Evolutionary conservation across 2,329 filamentous ascomycete genomes (phyloP), one percentile per base, ranked within the genome.

Genomic region (Fusarium pseudograminearum): DNA sequence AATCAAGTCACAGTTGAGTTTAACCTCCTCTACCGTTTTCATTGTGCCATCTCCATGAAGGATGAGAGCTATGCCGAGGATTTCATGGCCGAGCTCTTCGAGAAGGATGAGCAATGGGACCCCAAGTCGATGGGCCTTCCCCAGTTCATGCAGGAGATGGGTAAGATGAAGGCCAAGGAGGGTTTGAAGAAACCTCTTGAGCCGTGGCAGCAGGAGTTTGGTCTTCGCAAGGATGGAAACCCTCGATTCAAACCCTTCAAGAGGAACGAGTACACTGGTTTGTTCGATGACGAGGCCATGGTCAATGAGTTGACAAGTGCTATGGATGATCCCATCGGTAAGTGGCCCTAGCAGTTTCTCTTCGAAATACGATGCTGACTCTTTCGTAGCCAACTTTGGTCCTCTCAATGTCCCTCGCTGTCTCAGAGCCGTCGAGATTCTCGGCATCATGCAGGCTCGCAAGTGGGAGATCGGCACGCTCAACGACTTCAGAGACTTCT

Each of bases 401-500:
- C 80, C 84, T 12, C 84, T 85, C 40, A 85, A 87, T 46, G 84
- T 89, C 1, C 88, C 88, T 2, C 84, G 83, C 56, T 82, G 84
- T 6, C 79, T 90, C 69, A 83, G 83, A 57, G 83, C 83, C 3
- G 83, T 90, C 9, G 87, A 89, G 65, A 84, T 90, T 10, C 79
- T 90, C 8, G 87, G 87, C 44, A 90, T 90, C 56, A 79, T 85
- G 61, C 87, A 89, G 71, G 81, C 86, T 1, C 82, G 88, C 33
- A 79, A 82, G 20, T 90, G 88, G 87, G 84, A 86, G 48, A 78
- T 87, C 8, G 86, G 84, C 6, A 86, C 86, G 0, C 79, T 90
- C 57, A 90, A 90, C 64, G 88, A 90, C 76, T 89, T 90, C 78
- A 81, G 88, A 47, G 84, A 88, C 66, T 87, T 88, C 79, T 90